phyloP scores from a whole-genome alignment of 345 rosid genomes.

The Citrus reticulata region DNA sequence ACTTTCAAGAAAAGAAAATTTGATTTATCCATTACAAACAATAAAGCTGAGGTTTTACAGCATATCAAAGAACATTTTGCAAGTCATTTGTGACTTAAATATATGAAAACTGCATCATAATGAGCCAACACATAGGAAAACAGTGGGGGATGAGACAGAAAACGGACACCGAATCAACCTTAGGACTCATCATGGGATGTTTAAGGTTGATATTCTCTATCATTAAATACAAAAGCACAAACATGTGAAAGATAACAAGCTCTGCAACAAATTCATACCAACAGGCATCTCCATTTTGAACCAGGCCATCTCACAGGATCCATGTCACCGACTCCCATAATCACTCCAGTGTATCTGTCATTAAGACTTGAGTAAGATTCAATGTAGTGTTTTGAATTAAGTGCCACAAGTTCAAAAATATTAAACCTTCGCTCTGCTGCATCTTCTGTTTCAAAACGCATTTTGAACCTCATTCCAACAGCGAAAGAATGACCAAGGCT shows the following conservation, averaged over 20 bases:
- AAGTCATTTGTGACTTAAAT: not conserved
- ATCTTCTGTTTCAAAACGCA: slow-evolving; percentile 86
- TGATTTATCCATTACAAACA: not conserved
- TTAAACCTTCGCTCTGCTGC: slow-evolving; percentile 83
- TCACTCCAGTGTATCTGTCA: slow-evolving; percentile 70
- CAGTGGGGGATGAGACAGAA: not conserved
- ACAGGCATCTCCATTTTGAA: slow-evolving; percentile 93
- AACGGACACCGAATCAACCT: too few relatives aligned
- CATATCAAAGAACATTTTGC: not conserved
- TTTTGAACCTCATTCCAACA: slow-evolving; percentile 87
- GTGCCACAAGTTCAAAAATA: not conserved
- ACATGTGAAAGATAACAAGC: not conserved
- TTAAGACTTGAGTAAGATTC: slow-evolving; percentile 10
- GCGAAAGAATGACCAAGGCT: slow-evolving; percentile 61
- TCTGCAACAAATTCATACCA: slow-evolving; percentile 36
- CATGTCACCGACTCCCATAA: slow-evolving; percentile 71
- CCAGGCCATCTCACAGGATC: slow-evolving; percentile 94
- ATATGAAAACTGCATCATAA: not conserved
- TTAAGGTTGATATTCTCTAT: not conserved
- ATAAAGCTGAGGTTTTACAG: not conserved
- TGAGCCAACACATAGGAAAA: not conserved
- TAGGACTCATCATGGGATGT: not conserved
- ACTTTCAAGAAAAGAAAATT: not conserved
- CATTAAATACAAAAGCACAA: not conserved
- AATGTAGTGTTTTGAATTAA: not conserved